Evolutionary conservation across 805 yeast species (phyloP).

Genomic region (Candida sonorensis): DNA sequence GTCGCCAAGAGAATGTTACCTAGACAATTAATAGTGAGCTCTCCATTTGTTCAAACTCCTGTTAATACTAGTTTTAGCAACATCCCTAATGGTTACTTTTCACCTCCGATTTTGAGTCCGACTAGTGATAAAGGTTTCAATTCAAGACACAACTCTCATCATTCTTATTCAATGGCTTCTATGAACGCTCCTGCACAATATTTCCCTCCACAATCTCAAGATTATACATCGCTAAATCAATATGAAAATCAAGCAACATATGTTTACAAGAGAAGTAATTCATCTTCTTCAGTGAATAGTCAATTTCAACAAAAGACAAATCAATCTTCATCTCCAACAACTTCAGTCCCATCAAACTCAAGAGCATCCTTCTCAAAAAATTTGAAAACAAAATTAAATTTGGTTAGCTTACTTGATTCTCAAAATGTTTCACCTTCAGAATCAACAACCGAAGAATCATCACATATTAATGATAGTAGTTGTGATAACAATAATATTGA

Average conservation of each 20-base stretch:
- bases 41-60: slow-evolving; percentile 50
- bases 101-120: slow-evolving; percentile 5
- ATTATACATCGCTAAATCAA: too few relatives aligned
- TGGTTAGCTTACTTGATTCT: slow-evolving; percentile 4
- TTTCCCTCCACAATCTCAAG: not conserved
- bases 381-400: slow-evolving; percentile 12
- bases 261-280: not conserved
- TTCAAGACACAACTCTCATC: too few relatives aligned
- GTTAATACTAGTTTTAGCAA: too few relatives aligned
- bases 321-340: too few relatives aligned
- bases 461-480: too few relatives aligned
- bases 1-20: slow-evolving; percentile 60
- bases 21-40: slow-evolving; percentile 49
- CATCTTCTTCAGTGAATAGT: not conserved
- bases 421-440: not conserved
- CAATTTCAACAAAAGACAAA: not conserved
- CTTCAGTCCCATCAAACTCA: too few relatives aligned
- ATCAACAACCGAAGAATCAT: not conserved
- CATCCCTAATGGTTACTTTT: slow-evolving; percentile 6
- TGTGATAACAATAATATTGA: too few relatives aligned
- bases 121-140: slow-evolving; percentile 3
- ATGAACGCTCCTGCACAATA: too few relatives aligned
- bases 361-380: slow-evolving; percentile 13
- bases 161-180: too few relatives aligned
- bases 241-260: slow-evolving; percentile 1